These are phyloP conservation scores for Crithidia fasciculata DNA, from an alignment of 208 protist genomes.

Conservation along the genomic window DNA sequence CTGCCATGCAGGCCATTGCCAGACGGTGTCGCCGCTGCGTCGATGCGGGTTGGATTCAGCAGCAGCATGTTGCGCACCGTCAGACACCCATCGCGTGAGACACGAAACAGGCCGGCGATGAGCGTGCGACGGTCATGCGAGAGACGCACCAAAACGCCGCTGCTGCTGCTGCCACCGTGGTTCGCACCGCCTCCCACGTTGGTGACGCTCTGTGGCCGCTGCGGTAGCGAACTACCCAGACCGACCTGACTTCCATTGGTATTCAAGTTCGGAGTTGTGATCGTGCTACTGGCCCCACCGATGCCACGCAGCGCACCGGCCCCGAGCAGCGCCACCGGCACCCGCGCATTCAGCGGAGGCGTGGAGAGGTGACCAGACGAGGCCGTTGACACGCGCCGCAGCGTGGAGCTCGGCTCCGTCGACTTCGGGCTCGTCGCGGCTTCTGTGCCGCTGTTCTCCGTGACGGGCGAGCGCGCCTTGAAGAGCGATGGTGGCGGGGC, in stretches of 20 bases:
- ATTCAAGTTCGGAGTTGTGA: background rate
- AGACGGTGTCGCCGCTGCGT: constrained; percentile 12
- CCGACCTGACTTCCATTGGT: background rate
- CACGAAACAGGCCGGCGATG: constrained; percentile 74
- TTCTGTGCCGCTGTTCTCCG: background rate
- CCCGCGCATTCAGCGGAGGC: constrained; percentile 6
- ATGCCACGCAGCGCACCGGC: background rate
- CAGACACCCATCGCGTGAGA: constrained; percentile 74
- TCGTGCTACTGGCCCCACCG: background rate
- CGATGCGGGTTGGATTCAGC: constrained; percentile 60
- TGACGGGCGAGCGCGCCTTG: constrained; percentile 3
- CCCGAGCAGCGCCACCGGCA: constrained; percentile 10
- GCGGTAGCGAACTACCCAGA: background rate
- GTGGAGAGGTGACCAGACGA: background rate
- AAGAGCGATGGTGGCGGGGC: constrained; percentile 17
- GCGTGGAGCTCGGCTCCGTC: background rate
- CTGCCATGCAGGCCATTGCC: constrained; percentile 4
- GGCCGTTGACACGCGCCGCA: background rate
- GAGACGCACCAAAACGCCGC: constrained; percentile 46
- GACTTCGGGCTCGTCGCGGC: constrained; percentile 16
- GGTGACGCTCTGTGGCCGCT: constrained; percentile 7
- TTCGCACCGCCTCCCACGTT: background rate
- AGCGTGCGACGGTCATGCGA: constrained; percentile 65
- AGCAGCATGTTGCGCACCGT: constrained; percentile 86
- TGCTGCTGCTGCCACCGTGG: constrained; percentile 2